phyloP scores from a whole-genome alignment of 2,329 filamentous ascomycete species.

The Trichoderma pleuroti region DNA sequence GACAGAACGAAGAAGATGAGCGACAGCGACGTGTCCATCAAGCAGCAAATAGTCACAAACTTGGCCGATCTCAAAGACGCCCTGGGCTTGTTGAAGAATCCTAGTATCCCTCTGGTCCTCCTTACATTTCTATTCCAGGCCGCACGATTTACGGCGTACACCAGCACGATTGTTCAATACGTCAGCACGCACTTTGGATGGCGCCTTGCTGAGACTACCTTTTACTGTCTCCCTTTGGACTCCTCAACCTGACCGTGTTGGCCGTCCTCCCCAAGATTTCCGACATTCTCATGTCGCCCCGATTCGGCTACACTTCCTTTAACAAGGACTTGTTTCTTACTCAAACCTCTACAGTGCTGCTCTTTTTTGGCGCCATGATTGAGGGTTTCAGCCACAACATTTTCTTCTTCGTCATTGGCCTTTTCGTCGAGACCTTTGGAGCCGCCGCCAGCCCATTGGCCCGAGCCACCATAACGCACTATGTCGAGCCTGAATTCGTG shows the following conservation, averaged over 20 bases:
- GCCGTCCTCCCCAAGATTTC: constrained; percentile 36
- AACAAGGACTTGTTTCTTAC: constrained; percentile 38
- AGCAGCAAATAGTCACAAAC: constrained; percentile 30
- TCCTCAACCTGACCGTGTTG: constrained; percentile 39
- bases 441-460: constrained; percentile 37
- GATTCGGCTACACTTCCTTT: constrained; percentile 35
- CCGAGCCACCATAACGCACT: constrained; percentile 40
- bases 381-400: constrained; percentile 35
- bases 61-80: constrained; percentile 34
- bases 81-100: constrained; percentile 34
- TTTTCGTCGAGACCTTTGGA: constrained; percentile 39
- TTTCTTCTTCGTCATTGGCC: constrained; percentile 35
- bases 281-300: constrained; percentile 30
- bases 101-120: constrained; percentile 37
- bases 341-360: constrained; percentile 32
- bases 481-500: constrained; percentile 36
- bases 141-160: constrained; percentile 36
- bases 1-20: constrained; percentile 22
- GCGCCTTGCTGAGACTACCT: constrained; percentile 40
- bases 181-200: constrained; percentile 45
- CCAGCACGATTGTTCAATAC: constrained; percentile 38
- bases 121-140: constrained; percentile 38
- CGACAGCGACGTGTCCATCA: constrained; percentile 21
- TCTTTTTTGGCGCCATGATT: constrained; percentile 33
- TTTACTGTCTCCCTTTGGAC: constrained; percentile 40